phyloP scores from a whole-genome alignment of 345 rosid species.

The Corchorus olitorius region DNA sequence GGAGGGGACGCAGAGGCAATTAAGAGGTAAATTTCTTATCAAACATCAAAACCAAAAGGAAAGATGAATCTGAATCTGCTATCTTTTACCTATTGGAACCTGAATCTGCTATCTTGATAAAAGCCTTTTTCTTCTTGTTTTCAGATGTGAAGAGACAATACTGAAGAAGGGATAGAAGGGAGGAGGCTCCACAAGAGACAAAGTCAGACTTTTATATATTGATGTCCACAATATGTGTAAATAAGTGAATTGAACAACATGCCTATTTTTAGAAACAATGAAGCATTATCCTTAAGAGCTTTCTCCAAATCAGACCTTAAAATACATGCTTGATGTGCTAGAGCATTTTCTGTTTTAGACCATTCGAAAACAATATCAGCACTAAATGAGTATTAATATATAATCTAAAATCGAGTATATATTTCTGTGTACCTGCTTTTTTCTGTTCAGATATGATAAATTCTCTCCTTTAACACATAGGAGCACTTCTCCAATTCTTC shows the following conservation, averaged over 20 bases:
- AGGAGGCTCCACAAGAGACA: no score
- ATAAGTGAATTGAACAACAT: conserved; percentile 24
- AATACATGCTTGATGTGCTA: conserved; percentile 79
- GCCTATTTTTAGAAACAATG: conserved; percentile 86
- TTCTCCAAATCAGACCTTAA: conserved; percentile 82
- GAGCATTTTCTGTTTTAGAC: conserved; percentile 62
- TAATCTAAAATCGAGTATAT: not conserved
- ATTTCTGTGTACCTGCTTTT: conserved; percentile 63
- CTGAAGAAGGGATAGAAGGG: no score
- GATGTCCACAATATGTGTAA: not conserved
- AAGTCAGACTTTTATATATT: not conserved
- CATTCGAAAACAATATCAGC: conserved; percentile 8
- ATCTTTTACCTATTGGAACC: no score
- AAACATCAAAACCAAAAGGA: no score
- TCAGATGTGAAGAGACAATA: no score
- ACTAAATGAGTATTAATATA: not conserved
- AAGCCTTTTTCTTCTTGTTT: no score
- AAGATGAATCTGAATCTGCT: no score
- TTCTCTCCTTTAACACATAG: conserved; percentile 78
- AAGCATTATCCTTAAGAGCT: conserved; percentile 74
- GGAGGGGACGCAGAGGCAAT: no score
- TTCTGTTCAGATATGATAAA: conserved; percentile 86
- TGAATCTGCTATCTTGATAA: no score
- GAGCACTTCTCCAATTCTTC: conserved; percentile 81
- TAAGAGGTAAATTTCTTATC: no score